Percentiles rank a stretch among this genome's conserved stretches.
Evolutionary conservation across 1,284 basidiomycete species (phyloP).

Genomic region (Ceratobasidium papillatum): DNA sequence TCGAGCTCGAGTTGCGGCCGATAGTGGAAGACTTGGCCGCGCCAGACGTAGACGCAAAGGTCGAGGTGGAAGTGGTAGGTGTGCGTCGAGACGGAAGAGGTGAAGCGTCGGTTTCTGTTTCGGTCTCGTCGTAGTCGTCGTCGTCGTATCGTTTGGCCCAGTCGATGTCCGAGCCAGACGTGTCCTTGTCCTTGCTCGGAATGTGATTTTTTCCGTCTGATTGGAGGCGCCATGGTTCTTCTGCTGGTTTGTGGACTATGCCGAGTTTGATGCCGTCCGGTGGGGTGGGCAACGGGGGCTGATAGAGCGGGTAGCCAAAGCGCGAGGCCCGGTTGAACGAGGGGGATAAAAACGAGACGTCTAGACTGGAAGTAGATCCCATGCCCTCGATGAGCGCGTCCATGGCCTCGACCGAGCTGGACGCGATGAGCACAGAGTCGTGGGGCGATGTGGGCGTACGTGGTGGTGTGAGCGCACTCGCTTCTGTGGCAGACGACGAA

Average conservation of each 20-base stretch:
- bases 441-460: slow-evolving; percentile 42
- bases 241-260: slow-evolving; percentile 59
- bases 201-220: background rate
- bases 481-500: slow-evolving; percentile 4
- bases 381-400: slow-evolving; percentile 86
- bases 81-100: slow-evolving; percentile 11
- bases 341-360: slow-evolving; percentile 62
- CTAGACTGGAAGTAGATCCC: slow-evolving; percentile 47
- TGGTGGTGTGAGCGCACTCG: slow-evolving; percentile 40
- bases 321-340: slow-evolving; percentile 41
- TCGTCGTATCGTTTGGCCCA: slow-evolving; percentile 3
- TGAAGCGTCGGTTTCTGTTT: slow-evolving; percentile 28
- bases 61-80: slow-evolving; percentile 18
- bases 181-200: background rate
- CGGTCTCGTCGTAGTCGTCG: slow-evolving; percentile 29
- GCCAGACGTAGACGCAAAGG: background rate
- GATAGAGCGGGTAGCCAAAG: slow-evolving; percentile 66
- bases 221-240: slow-evolving; percentile 49
- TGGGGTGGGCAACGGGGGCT: slow-evolving; percentile 79
- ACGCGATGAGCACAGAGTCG: slow-evolving; percentile 75
- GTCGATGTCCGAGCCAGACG: background rate
- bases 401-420: slow-evolving; percentile 79
- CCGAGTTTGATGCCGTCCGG: slow-evolving; percentile 81
- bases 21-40: background rate
- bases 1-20: slow-evolving; percentile 19